Percentiles rank a stretch among this genome's conserved stretches.
Conservation (phyloP, 257 asterid genomes). For the Capsicum rhomboideum region DNA sequence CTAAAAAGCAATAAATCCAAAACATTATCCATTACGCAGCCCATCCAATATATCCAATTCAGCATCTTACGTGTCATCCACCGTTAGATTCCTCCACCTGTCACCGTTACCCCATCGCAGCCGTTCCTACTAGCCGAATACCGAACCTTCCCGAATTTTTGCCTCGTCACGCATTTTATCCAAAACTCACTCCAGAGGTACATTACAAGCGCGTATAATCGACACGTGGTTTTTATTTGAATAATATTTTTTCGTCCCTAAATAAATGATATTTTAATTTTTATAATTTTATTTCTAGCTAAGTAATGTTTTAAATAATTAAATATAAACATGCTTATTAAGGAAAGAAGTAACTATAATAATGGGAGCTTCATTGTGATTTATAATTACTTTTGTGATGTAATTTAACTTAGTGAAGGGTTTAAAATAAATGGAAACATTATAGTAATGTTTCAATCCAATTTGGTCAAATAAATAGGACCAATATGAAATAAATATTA, state of each 20-base stretch:
- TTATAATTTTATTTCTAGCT: too few species aligned
- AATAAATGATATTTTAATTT: too few species aligned
- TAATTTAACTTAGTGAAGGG: too few species aligned
- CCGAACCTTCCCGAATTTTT: slow-evolving; percentile 37
- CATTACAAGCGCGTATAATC: neutral
- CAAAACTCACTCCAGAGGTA: neutral
- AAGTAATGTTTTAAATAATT: too few species aligned
- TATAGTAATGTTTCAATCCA: too few species aligned
- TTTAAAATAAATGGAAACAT: too few species aligned
- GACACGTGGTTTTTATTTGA: slow-evolving; percentile 7
- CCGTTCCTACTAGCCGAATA: slow-evolving; percentile 22
- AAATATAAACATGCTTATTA: too few species aligned
- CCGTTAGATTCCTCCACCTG: slow-evolving; percentile 39
- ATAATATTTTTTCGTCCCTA: too few species aligned
- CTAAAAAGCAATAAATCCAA: slow-evolving; percentile 13
- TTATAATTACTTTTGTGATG: too few species aligned
- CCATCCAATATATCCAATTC: slow-evolving; percentile 2
- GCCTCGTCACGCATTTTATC: slow-evolving; percentile 40
- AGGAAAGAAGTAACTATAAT: neutral
- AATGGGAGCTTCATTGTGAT: neutral
- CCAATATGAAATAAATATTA: too few species aligned
- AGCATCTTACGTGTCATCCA: slow-evolving; percentile 33
- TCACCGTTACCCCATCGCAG: slow-evolving; percentile 11
- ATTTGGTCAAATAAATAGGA: too few species aligned
- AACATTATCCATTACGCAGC: slow-evolving; percentile 36